Evolutionary conservation across 352 stramenopile species (phyloP).

Genomic region (Phytophthora idaei): DNA sequence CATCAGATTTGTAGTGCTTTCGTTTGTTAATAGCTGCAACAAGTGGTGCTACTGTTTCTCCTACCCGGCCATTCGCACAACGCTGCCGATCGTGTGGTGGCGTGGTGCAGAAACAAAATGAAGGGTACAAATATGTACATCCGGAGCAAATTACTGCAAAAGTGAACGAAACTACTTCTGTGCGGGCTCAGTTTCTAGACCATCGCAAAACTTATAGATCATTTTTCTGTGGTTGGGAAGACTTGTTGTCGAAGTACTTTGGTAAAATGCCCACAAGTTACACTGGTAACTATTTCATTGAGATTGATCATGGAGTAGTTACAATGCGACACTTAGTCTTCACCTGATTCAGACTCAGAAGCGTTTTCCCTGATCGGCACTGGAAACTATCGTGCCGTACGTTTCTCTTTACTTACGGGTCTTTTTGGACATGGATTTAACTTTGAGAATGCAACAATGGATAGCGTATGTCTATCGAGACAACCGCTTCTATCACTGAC

Average conservation of each 20-base stretch:
- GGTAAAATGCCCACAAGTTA: too few species aligned
- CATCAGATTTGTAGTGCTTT: too few species aligned
- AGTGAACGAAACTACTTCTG: conserved; percentile 5
- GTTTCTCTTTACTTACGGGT: neutral
- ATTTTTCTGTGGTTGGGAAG: conserved; percentile 9
- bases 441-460: too few species aligned
- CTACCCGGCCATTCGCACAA: conserved; percentile 14
- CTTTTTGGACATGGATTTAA: too few species aligned
- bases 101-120: conserved; percentile 3
- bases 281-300: too few species aligned
- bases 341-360: neutral
- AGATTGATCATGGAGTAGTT: too few species aligned
- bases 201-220: conserved; percentile 3
- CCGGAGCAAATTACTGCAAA: neutral
- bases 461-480: neutral
- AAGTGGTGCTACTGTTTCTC: conserved; percentile 10
- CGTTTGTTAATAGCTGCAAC: too few species aligned
- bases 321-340: too few species aligned
- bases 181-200: conserved; percentile 4
- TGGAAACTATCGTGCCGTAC: neutral
- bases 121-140: conserved; percentile 1
- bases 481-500: neutral
- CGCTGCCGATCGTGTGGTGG: conserved; percentile 3
- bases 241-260: too few species aligned
- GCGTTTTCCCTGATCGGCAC: neutral